phyloP scores from a whole-genome alignment of 169 alveolate genomes.

The Plasmodium adleri region DNA sequence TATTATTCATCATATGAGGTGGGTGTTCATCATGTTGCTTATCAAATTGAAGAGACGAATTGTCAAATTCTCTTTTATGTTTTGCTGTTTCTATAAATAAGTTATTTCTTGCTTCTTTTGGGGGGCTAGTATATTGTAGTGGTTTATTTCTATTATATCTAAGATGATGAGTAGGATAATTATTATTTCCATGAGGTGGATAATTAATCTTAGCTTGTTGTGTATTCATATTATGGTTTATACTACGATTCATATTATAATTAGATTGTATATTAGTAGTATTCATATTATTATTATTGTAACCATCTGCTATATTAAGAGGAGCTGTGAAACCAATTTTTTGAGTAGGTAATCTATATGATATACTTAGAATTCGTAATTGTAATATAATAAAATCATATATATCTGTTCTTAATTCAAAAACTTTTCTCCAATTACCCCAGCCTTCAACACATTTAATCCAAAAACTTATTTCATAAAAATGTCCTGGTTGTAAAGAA shows the following conservation, averaged over 20 bases:
- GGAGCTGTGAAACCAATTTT: slow-evolving; percentile 82
- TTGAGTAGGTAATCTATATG: slow-evolving; percentile 82
- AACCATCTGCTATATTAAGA: slow-evolving; percentile 63
- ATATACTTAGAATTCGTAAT: slow-evolving; percentile 79
- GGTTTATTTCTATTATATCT: slow-evolving; percentile 38
- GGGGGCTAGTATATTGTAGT: slow-evolving; percentile 21
- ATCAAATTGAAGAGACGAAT: too few species aligned
- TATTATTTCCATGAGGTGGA: not conserved
- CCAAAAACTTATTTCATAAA: slow-evolving; percentile 83
- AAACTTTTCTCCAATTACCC: slow-evolving; percentile 87
- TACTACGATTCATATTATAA: not conserved
- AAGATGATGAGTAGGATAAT: not conserved
- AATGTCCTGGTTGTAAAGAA: slow-evolving; percentile 89
- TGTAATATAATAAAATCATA: slow-evolving; percentile 81
- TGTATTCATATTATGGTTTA: not conserved
- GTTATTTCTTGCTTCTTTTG: slow-evolving; percentile 32
- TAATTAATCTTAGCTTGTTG: too few species aligned
- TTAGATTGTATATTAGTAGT: not conserved
- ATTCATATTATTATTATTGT: not conserved
- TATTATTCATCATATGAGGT: not conserved
- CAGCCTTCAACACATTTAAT: slow-evolving; percentile 87
- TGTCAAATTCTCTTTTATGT: slow-evolving; percentile 62
- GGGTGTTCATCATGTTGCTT: not conserved
- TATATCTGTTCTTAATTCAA: slow-evolving; percentile 82
- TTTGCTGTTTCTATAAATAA: slow-evolving; percentile 24